Base-by-base conservation (phyloP, 2,329 filamentous ascomycete species). In the Beauveria varroae region DNA sequence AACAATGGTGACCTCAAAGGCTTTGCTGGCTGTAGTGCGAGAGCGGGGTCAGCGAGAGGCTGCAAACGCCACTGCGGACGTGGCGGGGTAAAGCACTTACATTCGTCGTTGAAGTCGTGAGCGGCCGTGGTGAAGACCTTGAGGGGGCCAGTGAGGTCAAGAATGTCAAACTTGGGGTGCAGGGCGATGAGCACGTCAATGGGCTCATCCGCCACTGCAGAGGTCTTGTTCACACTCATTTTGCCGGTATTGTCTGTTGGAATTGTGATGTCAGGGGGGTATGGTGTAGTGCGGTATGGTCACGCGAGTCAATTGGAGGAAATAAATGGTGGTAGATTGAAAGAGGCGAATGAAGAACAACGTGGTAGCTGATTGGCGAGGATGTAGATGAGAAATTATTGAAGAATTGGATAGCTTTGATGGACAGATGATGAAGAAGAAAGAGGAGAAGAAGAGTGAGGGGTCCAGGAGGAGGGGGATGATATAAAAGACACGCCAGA, bases 161-260 rank as follows among this genome's bases (percentile, higher is more conserved):
- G 68, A 62, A 86, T 72, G 70, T 85, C 76, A 71, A 86, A 86
- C 71, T 84, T 82, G 70, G 78, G 74, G 60, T 86, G 83, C 67
- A 86, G 78, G 67, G 79, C 82, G 73, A 86, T 79, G 70, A 86
- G 80, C 66, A 86, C 81, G 65, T 85, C 78, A 69, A 86, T 76
- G 66, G 82, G 82, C 71, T 85, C 80, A 70, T 85, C 82, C 68
- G 78, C 77, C 73, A 83, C 80, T 71, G 82, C 81, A 73, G 81
- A 82, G 67, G 75, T 78, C 79, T 85, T 85, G 71, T 74, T 74
- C 72, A 81, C 75, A 77, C 72, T 79, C 83, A 86, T 86, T 74
- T 74, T 82, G 76, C 67, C 69, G 68, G 68, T 72, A 68, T 69
- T 67, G 70, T 68, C 65, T 69, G 57, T 47, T 50, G 50, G 54